Base-by-base conservation (phyloP, 2,329 filamentous ascomycete genomes). In the Pseudogymnoascus sp. region DNA sequence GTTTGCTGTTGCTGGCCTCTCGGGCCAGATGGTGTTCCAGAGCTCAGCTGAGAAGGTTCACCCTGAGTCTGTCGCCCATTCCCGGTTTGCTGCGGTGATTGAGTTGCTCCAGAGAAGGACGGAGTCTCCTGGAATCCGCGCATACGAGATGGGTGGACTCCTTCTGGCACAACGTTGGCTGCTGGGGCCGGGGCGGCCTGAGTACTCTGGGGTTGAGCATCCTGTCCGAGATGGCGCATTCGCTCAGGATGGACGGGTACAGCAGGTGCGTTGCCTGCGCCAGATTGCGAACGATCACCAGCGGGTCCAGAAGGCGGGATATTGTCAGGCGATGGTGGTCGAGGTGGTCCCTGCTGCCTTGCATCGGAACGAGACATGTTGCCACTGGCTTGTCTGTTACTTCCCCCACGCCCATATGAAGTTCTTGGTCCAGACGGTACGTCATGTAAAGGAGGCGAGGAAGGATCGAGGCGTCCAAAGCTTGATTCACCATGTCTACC, bases 401-500 rank as follows among this genome's bases (percentile, higher is more conserved):
- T 76, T 48, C 73, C 69, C 52, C 73, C 72, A 67, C 74, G 78
- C 64, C 74, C 76, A 63, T 77, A 81, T 68, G 78, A 80, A 65
- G 77, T 80, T 59, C 79, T 78, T 13, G 84, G 83, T 1, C 82
- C 84, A n/a, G 80, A 80, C 3, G 83, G 83, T 40, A 81, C 72
- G 40, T 74, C 78, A 27, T 72, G 72, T 78, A 29, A 69, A 68
- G 33, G 77, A 72, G 25, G 77, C 75, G 58, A 79, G 75, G 59
- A 78, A 1, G 80, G 74, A 64, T 83, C 86, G 58, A 87, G 75
- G 1, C 85, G 82, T 29, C 85, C 85, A 67, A 87, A 87, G 62
- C 82, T 84, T 13, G 82, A 81, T 70, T 87, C 84, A 65, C 84
- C 80, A 64, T 82, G 79, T 61, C 75, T 67, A 62, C 69, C 68